Evolutionary conservation across 1,284 basidiomycete genomes (phyloP).

Genomic region (Heterobasidion occidentale): DNA sequence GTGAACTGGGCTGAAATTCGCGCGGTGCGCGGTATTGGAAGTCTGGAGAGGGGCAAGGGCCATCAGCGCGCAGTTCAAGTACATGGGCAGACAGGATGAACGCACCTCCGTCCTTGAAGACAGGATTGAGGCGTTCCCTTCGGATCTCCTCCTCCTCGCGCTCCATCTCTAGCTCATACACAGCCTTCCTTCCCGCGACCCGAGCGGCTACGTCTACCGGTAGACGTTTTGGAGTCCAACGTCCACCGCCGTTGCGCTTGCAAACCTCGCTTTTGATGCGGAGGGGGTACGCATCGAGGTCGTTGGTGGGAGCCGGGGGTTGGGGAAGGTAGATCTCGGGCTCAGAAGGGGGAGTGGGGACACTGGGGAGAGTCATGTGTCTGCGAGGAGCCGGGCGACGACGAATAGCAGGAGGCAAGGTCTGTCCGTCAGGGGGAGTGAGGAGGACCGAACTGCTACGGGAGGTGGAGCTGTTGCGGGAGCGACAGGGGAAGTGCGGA

Average conservation of each 20-base stretch:
- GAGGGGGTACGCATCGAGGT: slow-evolving; percentile 58
- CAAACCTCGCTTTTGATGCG: slow-evolving; percentile 55
- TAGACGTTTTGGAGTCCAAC: slow-evolving; percentile 58
- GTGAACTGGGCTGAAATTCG: slow-evolving; percentile 31
- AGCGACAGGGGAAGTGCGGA: not conserved
- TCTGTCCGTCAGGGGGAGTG: slow-evolving; percentile 22
- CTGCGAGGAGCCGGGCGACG: slow-evolving; percentile 12
- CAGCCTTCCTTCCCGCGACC: slow-evolving; percentile 54
- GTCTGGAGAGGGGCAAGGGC: slow-evolving; percentile 21
- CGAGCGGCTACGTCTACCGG: slow-evolving; percentile 35
- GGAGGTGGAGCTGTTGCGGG: not conserved
- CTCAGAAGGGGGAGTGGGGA: slow-evolving; percentile 13
- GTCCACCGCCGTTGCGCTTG: slow-evolving; percentile 67
- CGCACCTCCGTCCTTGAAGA: slow-evolving; percentile 52
- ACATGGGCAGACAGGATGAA: slow-evolving; percentile 16
- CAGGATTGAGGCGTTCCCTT: slow-evolving; percentile 42
- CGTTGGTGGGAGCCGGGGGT: slow-evolving; percentile 27
- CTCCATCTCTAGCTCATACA: slow-evolving; percentile 54
- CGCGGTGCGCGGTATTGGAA: slow-evolving; percentile 56
- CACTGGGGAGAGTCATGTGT: slow-evolving; percentile 20
- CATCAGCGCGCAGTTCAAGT: not conserved
- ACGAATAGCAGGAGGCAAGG: slow-evolving; percentile 23
- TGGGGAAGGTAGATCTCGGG: slow-evolving; percentile 24
- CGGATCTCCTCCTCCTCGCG: slow-evolving; percentile 43
- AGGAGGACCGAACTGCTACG: slow-evolving; percentile 22